phyloP scores from a whole-genome alignment of 768 basidiomycete genomes.

The Termitomyces eurrhizus region DNA sequence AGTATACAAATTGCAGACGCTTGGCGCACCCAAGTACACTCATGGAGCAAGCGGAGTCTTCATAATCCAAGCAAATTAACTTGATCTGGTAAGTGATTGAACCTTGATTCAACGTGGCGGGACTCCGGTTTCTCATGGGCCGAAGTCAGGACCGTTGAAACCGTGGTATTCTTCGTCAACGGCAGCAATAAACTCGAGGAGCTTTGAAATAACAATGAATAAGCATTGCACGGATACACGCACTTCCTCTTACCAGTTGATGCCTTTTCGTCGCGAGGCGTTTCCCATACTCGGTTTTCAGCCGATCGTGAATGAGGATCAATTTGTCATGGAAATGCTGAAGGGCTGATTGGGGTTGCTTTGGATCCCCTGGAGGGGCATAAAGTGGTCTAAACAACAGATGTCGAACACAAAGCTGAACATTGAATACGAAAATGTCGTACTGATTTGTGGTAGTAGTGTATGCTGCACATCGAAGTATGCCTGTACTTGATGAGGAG shows the following conservation, averaged over 20 bases:
- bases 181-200: slow-evolving; percentile 14
- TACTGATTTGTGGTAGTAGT: slow-evolving; percentile 51
- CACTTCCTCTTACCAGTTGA: slow-evolving; percentile 45
- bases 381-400: slow-evolving; percentile 34
- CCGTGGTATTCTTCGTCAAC: slow-evolving; percentile 14
- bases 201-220: slow-evolving; percentile 8
- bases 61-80: background rate
- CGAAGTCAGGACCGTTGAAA: slow-evolving; percentile 8
- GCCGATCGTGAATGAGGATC: slow-evolving; percentile 62
- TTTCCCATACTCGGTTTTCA: slow-evolving; percentile 77
- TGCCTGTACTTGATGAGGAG: slow-evolving; percentile 29
- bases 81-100: background rate
- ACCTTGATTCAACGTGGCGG: background rate
- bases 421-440: slow-evolving; percentile 6
- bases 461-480: slow-evolving; percentile 70
- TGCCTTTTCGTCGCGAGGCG: slow-evolving; percentile 69
- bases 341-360: slow-evolving; percentile 50
- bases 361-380: slow-evolving; percentile 45
- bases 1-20: background rate
- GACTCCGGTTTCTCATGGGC: background rate
- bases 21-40: background rate
- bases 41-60: background rate
- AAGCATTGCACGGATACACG: background rate
- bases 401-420: background rate
- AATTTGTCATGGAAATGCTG: slow-evolving; percentile 88